A percentile compares a stretch with the other conserved stretches of the same genome.
Evolutionary conservation across 2,329 filamentous ascomycete species (phyloP).

Genomic region (Aspergillus pseudoviridinutans): DNA sequence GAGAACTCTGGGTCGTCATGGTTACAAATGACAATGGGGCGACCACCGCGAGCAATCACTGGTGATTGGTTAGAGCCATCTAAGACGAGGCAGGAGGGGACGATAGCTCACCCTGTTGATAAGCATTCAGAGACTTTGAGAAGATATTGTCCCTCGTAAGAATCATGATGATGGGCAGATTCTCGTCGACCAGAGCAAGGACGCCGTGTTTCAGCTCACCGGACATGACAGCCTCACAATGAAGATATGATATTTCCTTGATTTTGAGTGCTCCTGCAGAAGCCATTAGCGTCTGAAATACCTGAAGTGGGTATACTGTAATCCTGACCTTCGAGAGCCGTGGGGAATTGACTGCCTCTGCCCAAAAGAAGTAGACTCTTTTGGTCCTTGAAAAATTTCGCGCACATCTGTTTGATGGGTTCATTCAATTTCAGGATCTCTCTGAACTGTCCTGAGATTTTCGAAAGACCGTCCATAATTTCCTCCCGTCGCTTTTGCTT

Average conservation of each 20-base stretch:
- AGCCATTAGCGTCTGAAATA: conserved; percentile 9
- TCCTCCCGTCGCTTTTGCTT: conserved; percentile 89
- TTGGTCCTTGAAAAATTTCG: conserved; percentile 91
- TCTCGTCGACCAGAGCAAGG: conserved; percentile 93
- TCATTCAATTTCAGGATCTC: conserved; percentile 87
- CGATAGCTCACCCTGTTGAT: conserved; percentile 74
- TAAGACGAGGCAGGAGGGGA: background rate
- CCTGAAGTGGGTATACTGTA: background rate
- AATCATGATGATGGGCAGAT: conserved; percentile 99
- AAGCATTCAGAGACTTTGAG: conserved; percentile 98
- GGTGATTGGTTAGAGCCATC: conserved; percentile 24
- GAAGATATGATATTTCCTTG: conserved; percentile 99
- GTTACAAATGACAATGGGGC: conserved; percentile 99
- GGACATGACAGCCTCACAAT: conserved; percentile 99
- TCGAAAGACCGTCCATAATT: conserved; percentile 89
- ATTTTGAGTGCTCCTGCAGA: conserved; percentile 80
- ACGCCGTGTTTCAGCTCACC: conserved; percentile 99
- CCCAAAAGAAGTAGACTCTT: conserved; percentile 92
- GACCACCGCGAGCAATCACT: conserved; percentile 93
- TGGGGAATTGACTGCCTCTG: conserved; percentile 90
- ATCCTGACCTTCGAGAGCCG: conserved; percentile 74
- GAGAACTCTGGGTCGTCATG: conserved; percentile 83
- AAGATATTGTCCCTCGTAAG: conserved; percentile 94
- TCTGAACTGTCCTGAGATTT: conserved; percentile 87
- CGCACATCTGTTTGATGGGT: conserved; percentile 89